Percentiles rank a stretch among this genome's conserved stretches.
Evolutionary conservation across 495 filamentous ascomycete species (phyloP).

Genomic region (Aspergillus panamensis): DNA sequence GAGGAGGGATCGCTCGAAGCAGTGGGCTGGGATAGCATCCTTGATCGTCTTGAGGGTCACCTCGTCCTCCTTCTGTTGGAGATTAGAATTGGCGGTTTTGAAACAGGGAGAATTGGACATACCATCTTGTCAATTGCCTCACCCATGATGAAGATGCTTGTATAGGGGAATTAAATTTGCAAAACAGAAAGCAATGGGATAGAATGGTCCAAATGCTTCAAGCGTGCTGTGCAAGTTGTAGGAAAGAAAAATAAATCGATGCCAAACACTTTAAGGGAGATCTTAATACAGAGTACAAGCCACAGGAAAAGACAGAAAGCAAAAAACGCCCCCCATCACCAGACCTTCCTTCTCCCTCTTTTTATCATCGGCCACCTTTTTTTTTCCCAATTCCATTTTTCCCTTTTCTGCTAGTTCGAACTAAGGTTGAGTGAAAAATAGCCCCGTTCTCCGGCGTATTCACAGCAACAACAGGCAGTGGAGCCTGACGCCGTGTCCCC

Average conservation of each 20-base stretch:
- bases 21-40: conserved; percentile 78
- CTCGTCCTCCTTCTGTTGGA: conserved; percentile 32
- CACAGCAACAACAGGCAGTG: neutral
- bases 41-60: conserved; percentile 73
- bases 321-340: neutral
- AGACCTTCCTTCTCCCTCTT: neutral
- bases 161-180: neutral
- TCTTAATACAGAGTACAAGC: neutral
- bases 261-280: neutral
- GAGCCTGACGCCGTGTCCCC: neutral
- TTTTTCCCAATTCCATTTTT: neutral
- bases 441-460: neutral
- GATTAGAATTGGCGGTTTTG: neutral
- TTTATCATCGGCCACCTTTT: neutral
- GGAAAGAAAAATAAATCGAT: neutral
- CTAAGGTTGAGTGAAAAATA: neutral
- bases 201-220: neutral
- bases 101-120: neutral
- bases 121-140: neutral
- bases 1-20: conserved; percentile 67
- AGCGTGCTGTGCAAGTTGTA: neutral
- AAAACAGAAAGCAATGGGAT: neutral
- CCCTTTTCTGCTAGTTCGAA: neutral
- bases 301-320: neutral
- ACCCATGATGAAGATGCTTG: neutral